These are phyloP conservation scores for Skeletonema menzelii DNA, from an alignment of 108 stramenopile species.

Conservation along the genomic window DNA sequence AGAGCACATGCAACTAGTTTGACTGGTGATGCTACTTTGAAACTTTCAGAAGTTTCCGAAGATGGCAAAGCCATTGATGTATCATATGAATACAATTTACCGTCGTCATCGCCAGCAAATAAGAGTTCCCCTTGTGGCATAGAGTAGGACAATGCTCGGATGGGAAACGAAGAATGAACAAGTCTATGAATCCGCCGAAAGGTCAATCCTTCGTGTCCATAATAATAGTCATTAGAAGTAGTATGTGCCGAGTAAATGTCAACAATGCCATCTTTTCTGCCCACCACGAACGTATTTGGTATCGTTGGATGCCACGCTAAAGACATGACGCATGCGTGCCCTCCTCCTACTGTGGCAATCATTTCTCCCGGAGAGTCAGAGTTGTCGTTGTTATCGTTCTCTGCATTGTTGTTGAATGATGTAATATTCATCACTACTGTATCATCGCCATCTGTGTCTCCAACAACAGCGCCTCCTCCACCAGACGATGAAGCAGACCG, in stretches of 20 bases:
- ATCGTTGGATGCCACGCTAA: constrained; percentile 37
- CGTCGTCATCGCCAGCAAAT: constrained; percentile 43
- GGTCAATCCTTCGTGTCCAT: not conserved
- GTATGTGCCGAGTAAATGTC: constrained; percentile 41
- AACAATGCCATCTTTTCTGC: constrained; percentile 47
- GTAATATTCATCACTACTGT: constrained; percentile 32
- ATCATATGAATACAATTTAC: constrained; percentile 42
- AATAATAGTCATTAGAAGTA: constrained; percentile 11
- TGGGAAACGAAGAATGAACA: constrained; percentile 22
- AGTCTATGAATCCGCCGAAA: constrained; percentile 44
- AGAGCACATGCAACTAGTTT: constrained; percentile 48
- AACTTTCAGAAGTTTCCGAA: constrained; percentile 1
- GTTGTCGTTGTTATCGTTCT: not conserved
- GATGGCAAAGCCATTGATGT: constrained; percentile 11
- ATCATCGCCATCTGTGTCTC: not conserved
- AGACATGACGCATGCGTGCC: constrained; percentile 47
- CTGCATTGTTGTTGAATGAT: not conserved
- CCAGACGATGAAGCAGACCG: not conserved
- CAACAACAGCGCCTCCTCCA: not conserved
- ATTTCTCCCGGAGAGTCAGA: constrained; percentile 36
- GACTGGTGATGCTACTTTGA: constrained; percentile 26
- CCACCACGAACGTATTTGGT: constrained; percentile 47
- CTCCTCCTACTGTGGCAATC: constrained; percentile 34
- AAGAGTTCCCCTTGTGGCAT: constrained; percentile 36
- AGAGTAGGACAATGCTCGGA: constrained; percentile 39